Percentiles rank a stretch among this genome's conserved stretches.
phyloP scores from a whole-genome alignment of 1,139 yeast species.

The Pichia sp. region DNA sequence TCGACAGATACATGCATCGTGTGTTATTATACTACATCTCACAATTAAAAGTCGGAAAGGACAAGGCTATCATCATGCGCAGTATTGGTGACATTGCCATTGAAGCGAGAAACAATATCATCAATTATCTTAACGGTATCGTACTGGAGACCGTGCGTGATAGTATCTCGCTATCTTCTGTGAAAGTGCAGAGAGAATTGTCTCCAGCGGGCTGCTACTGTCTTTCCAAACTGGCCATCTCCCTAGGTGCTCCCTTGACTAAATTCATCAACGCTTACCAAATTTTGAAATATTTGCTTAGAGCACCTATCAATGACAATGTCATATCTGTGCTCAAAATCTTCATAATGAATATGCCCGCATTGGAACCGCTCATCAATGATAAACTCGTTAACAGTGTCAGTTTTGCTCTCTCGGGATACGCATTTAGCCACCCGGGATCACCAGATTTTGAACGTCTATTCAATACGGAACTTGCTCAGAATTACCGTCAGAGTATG shows the following conservation, averaged over 20 bases:
- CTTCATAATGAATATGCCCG: slow-evolving; percentile 69
- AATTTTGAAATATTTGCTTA: slow-evolving; percentile 69
- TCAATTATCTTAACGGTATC: slow-evolving; percentile 75
- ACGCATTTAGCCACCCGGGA: slow-evolving; percentile 79
- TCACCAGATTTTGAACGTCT: slow-evolving; percentile 66
- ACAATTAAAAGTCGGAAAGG: slow-evolving; percentile 66
- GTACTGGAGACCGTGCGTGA: slow-evolving; percentile 79
- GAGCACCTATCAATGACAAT: slow-evolving; percentile 75
- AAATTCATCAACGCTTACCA: slow-evolving; percentile 75
- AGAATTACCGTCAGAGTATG: slow-evolving; percentile 70
- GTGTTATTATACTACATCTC: slow-evolving; percentile 72
- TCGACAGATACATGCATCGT: slow-evolving; percentile 73
- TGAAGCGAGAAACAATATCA: slow-evolving; percentile 81
- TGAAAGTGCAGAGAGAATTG: slow-evolving; percentile 59
- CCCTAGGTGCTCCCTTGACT: slow-evolving; percentile 93
- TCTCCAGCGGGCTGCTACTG: slow-evolving; percentile 90
- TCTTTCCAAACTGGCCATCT: slow-evolving; percentile 75
- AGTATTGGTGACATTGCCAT: slow-evolving; percentile 82
- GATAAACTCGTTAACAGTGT: slow-evolving; percentile 66
- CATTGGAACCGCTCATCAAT: slow-evolving; percentile 66
- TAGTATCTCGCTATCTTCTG: slow-evolving; percentile 57
- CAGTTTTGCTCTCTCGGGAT: slow-evolving; percentile 76
- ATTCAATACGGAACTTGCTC: slow-evolving; percentile 62
- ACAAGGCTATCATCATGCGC: slow-evolving; percentile 68
- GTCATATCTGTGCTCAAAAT: slow-evolving; percentile 69